Evolutionary conservation across 2,329 filamentous ascomycete genomes (phyloP), one percentile per base, ranked within the genome.

Genomic region (Pseudopyrenochaeta lycopersici): DNA sequence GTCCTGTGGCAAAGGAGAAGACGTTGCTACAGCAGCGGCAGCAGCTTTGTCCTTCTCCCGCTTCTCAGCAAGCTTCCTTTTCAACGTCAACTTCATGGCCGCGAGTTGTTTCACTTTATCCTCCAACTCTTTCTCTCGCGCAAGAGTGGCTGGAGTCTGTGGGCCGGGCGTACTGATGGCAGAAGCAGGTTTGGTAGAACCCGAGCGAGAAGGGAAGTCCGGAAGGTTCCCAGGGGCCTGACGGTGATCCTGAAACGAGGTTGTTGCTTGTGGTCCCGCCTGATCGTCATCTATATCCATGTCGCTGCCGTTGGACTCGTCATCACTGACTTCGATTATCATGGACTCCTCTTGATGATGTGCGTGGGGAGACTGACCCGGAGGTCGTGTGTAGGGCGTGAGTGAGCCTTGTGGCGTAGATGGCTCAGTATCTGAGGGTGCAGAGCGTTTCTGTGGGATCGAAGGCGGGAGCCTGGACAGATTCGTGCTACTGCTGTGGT

Each of bases 261-360:
- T 17, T 12, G 58, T n/a, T 38, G 60, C 21, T 31, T 51, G 41
- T 18, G 62, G 18, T 29, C 46, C 78, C 9, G 80, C 81, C 41
- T 83, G 85, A 21, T 85, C 85, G 47, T 77, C 76, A 30, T 78
- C 77, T 20, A 89, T 81, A 30, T 90, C 88, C 86, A 89, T 90
- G 51, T 87, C 87, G 41, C 87, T 82, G 6, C 79, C 81, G 20
- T 81, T 85, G 23, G 71, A 80, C 52, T 89, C 87, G 60, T 88
- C 86, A 23, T 96, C 93, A 69, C 91, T 96, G 33, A 96, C 88
- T 60, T 96, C 86, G 62, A 97, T 96, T 33, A 97, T 85, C 46
- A 96, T 84, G 2, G 84, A 84, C 44, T 87, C 82, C 20, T 88
- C 82, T 46, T 83, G 78, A 43, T 68, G 67, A 43, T 68, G 67